Evolutionary conservation across 2,329 filamentous ascomycete genomes (phyloP), one percentile per base, ranked within the genome.

Genomic region (Nothomitra cinnamomea): DNA sequence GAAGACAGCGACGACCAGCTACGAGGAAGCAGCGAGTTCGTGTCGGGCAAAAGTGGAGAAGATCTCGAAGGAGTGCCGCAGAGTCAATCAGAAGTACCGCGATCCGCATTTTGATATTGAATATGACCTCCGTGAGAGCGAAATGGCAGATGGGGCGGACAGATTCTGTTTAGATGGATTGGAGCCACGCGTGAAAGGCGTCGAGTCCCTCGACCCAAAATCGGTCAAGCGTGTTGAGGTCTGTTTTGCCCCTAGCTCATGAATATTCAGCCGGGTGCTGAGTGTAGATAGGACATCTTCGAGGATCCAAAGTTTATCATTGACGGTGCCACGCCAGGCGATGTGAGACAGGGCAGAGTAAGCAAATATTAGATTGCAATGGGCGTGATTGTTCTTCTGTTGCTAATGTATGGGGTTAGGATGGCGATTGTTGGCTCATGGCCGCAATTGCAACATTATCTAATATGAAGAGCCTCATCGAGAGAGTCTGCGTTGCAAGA

Each of bases 11-110:
- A 70, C 68, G 41, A 71, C 72, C 2, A 78, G 78, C 3, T 85
- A 82, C 60, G 76, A 83, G 58, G 73, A 80, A 48, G 82, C 80
- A 0, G 75, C 70, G 1, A 77, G 79, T 19, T 77, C 81, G 59
- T 86, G 82, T 62, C 73, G 72, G 19, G 74, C 76, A 47, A 72
- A 73, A 58, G 70, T 74, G 6, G 63, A 63, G 2, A 71, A 72
- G 53, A 74, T 74, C 24, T 68, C 70, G 35, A 66, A 68, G 49
- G 71, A 74, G 56, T 72, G 71, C 59, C 60, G 62, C 25, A 63
- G 71, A 13, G 58, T 72, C 48, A 74, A 74, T 54, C 69, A 72
- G 53, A 73, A 72, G 57, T 74, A 73, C 57, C 65, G 68, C 22
- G 82, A 54, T 15, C 21, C 32, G 70, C 54, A 68, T 64, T 64